Evolutionary conservation across 805 yeast species (phyloP), one percentile per base, ranked within the genome.

Genomic region (Yarrowia sp.): DNA sequence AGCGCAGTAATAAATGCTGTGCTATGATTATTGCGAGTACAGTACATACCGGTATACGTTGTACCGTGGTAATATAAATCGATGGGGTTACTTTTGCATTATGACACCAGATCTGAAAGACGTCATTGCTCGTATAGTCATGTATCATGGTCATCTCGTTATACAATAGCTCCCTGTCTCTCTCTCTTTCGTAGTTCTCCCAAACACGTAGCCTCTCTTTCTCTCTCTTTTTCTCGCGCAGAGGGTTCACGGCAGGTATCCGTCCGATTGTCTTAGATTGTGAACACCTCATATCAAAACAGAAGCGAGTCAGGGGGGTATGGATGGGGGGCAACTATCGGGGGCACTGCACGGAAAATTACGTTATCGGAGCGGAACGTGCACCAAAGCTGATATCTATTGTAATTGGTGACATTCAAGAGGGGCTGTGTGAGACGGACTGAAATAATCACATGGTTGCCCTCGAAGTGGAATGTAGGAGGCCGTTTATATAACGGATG

Each of bases 161-260:
- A n/a, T n/a, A n/a, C n/a, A n/a, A n/a, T n/a, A n/a, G 46, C 46
- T 41, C 17, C 22, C 43, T 38, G 36, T 14, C 36, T 33, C 17
- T 4, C 30, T 5, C 36, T 33, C 36, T n/a, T n/a, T n/a, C n/a
- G n/a, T n/a, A n/a, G n/a, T n/a, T n/a, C n/a, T n/a, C n/a, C n/a
- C n/a, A n/a, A n/a, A n/a, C n/a, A n/a, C n/a, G n/a, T n/a, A n/a
- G n/a, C n/a, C n/a, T 12, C 17, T 33, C 36, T 38, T 38, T 38
- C 21, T 41, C 22, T 26, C 21, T 7, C 11, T 22, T 7, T 9
- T 28, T 28, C 11, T 26, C 33, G 14, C 33, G 19, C n/a, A 46
- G 35, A 46, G 51, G 54, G 54, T 48, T 48, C 38, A 14, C 54
- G 54, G 54, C 54, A 48, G 54, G 38, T 44, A 26, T 26, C 51